Evolutionary conservation across 345 rosid species (phyloP), one percentile per base, ranked within the genome.

Genomic region (Rhizophora mangle): DNA sequence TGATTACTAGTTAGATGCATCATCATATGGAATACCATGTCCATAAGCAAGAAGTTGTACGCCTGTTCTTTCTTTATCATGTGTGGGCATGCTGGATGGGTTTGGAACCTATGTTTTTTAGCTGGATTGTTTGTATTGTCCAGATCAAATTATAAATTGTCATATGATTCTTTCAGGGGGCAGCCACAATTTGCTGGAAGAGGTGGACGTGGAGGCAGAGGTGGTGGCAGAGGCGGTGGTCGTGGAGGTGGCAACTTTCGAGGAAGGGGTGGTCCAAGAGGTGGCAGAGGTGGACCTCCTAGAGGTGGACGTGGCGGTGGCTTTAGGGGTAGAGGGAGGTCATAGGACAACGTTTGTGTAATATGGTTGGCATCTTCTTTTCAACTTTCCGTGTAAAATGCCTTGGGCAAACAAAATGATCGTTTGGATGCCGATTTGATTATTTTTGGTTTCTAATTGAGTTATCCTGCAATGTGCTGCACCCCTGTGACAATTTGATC

Each of bases 191-290:
- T 27, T 8, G 74, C 52, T 2, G 61, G 18, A 21, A 63, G 77
- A 62, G 77, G 77, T 68, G 72, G 77, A 32, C 65, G 76, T 36
- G 66, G 71, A 18, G 67, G 77, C n/a, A 24, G 77, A 68, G 67
- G 77, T 26, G 72, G 72, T 21, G 29, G 58, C 20, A 54, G 77
- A 13, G 68, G 77, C 10, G 71, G 71, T 19, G 46, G 68, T 6
- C 70, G 75, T 43, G 63, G 72, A 16, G 85, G 82, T 20, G 78
- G 86, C 36, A 74, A 83, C n/a, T 80, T 84, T 36, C 86, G 90
- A 70, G 91, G 96, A 30, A 84, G 96, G 47, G 92, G 93, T 29
- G 83, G 80, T 34, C 84, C 91, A 67, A 82, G 96, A 74, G 91
- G 94, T 31, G 82, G 97, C 63, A 77, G 92, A 64, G 90, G 86